Percentiles rank a stretch among this genome's conserved stretches.
Evolutionary conservation across 306 rosid genomes (phyloP).

Genomic region (Quillaja saponaria): DNA sequence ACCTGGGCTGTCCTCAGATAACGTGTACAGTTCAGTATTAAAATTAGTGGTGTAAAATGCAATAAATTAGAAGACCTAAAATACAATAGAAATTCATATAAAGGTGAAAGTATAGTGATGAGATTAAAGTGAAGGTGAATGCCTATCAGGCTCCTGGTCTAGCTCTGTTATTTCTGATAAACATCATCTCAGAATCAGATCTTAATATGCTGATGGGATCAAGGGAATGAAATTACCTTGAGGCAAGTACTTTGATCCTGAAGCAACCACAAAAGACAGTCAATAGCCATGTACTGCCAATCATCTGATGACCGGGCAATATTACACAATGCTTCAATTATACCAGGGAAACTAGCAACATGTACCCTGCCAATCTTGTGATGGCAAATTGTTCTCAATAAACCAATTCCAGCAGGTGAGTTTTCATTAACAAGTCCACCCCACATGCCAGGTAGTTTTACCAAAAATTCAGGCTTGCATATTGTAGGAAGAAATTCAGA

Average conservation of each 20-base stretch:
- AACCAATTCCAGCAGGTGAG: constrained; percentile 96
- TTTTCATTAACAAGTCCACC: constrained; percentile 98
- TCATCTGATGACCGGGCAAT: constrained; percentile 94
- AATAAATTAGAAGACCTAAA: constrained; percentile 11
- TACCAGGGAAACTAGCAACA: constrained; percentile 78
- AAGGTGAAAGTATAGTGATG: not conserved
- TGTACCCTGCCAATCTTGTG: constrained; percentile 95
- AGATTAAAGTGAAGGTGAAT: not conserved
- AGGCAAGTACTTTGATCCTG: constrained; percentile 87
- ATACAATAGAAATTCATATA: constrained; percentile 16
- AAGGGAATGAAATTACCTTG: constrained; percentile 71
- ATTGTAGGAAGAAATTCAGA: constrained; percentile 89
- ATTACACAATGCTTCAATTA: constrained; percentile 86
- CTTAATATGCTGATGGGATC: constrained; percentile 12
- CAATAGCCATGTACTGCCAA: constrained; percentile 99
- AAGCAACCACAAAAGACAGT: constrained; percentile 94
- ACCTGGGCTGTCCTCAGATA: not conserved
- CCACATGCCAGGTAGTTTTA: constrained; percentile 94
- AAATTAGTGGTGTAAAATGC: constrained; percentile 3
- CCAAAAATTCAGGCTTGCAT: constrained; percentile 86
- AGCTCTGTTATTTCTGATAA: not conserved
- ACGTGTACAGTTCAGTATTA: constrained; percentile 1
- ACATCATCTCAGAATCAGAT: constrained; percentile 6
- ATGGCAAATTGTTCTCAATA: constrained; percentile 90
- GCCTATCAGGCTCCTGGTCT: not conserved